These are phyloP conservation scores for Candida nemodendra DNA, from an alignment of 805 yeast species.

Conservation along the genomic window DNA sequence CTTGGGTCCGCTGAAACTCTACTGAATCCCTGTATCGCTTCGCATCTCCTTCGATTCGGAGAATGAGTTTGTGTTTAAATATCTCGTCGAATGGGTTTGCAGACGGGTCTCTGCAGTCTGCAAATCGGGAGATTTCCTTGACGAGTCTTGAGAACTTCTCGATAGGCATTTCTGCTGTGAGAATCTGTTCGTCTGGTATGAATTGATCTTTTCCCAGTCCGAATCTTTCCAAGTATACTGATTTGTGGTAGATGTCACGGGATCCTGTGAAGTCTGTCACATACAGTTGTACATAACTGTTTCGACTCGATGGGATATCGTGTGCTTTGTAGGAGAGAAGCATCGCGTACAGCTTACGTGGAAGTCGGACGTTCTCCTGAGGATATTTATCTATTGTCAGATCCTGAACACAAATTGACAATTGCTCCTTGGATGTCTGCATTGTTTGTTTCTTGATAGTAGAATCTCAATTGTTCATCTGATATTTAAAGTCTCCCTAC, in stretches of 20 bases:
- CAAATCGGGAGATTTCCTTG: conserved; percentile 4
- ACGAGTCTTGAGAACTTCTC: conserved; percentile 6
- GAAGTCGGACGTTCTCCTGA: conserved; percentile 2
- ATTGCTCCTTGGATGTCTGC: no score
- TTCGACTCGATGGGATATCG: neutral
- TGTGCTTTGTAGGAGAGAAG: conserved; percentile 14
- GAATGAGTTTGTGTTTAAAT: conserved; percentile 16
- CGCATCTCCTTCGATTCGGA: conserved; percentile 17
- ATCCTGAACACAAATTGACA: no score
- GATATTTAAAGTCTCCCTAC: no score
- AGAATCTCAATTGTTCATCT: no score
- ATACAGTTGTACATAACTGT: conserved; percentile 6
- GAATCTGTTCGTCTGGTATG: conserved; percentile 7
- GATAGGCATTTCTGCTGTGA: conserved; percentile 14
- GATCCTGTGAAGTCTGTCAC: conserved; percentile 27
- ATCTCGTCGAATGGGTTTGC: conserved; percentile 16
- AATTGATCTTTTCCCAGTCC: conserved; percentile 3
- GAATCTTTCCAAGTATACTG: conserved; percentile 7
- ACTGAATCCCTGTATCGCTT: conserved; percentile 17
- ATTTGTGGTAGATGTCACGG: conserved; percentile 1
- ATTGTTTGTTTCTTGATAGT: no score
- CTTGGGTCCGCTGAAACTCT: conserved; percentile 20
- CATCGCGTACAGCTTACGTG: conserved; percentile 15
- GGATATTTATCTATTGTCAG: conserved; percentile 5
- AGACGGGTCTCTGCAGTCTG: conserved; percentile 9